phyloP scores from a whole-genome alignment of 176 grass and related monocot genomes.

The Musa acuminata region DNA sequence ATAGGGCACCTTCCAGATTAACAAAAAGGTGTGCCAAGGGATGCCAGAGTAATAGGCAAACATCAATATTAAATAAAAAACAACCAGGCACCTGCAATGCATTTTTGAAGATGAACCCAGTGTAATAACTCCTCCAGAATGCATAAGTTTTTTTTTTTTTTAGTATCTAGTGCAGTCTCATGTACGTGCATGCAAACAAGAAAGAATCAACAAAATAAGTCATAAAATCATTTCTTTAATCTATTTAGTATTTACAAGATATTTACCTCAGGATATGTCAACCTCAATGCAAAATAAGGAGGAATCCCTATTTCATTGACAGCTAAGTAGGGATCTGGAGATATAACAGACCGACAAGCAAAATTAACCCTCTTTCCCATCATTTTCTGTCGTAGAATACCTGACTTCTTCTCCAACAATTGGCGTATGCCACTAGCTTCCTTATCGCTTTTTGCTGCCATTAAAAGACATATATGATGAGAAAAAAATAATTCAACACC shows the following conservation, averaged over 20 bases:
- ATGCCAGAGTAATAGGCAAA: not conserved
- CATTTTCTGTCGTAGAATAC: constrained; percentile 91
- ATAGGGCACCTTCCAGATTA: not conserved
- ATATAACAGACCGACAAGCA: constrained; percentile 90
- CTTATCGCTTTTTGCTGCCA: constrained; percentile 52
- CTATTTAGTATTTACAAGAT: not conserved
- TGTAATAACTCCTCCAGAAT: too few relatives aligned
- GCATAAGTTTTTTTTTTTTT: too few relatives aligned
- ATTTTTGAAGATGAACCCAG: too few relatives aligned
- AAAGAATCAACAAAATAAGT: not conserved
- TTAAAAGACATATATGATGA: constrained; percentile 3
- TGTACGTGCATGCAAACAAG: not conserved
- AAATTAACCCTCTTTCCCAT: constrained; percentile 99
- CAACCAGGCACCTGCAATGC: not conserved
- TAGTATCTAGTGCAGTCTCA: not conserved
- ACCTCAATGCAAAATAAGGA: constrained; percentile 70
- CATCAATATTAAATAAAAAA: not conserved
- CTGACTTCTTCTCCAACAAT: constrained; percentile 80
- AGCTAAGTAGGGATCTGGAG: constrained; percentile 84
- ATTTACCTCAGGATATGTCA: constrained; percentile 86
- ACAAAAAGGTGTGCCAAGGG: not conserved
- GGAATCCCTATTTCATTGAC: constrained; percentile 97
- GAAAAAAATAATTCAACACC: not conserved
- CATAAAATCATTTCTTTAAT: not conserved
- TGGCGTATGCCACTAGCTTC: constrained; percentile 61